Conservation (phyloP, 1,284 basidiomycete genomes). For the Flammula alnicola region DNA sequence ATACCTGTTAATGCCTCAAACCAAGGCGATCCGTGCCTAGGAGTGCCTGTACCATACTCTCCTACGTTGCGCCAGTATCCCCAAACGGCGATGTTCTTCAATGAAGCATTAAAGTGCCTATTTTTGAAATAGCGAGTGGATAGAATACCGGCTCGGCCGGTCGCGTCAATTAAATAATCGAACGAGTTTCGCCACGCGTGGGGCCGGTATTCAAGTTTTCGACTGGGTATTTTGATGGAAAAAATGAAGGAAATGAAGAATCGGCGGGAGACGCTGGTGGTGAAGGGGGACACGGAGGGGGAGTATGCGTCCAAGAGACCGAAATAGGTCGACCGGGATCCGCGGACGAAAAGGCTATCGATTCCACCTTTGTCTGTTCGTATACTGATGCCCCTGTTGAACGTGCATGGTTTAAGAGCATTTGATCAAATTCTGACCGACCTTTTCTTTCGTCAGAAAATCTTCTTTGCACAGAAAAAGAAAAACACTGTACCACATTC, state of each 20-base stretch:
- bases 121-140: slow-evolving; percentile 71
- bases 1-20: slow-evolving; percentile 75
- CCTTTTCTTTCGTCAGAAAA: slow-evolving; percentile 40
- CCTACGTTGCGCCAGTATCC: slow-evolving; percentile 68
- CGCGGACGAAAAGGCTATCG: slow-evolving; percentile 46
- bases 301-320: slow-evolving; percentile 52
- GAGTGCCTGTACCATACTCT: slow-evolving; percentile 60
- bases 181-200: slow-evolving; percentile 57
- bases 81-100: slow-evolving; percentile 79
- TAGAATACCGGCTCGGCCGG: slow-evolving; percentile 68
- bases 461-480: neutral
- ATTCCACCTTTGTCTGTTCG: slow-evolving; percentile 57
- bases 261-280: slow-evolving; percentile 43
- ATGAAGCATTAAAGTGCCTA: slow-evolving; percentile 65
- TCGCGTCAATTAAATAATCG: slow-evolving; percentile 71
- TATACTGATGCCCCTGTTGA: slow-evolving; percentile 57
- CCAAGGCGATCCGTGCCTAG: slow-evolving; percentile 63
- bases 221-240: slow-evolving; percentile 24
- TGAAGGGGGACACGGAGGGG: slow-evolving; percentile 44
- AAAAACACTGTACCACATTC: slow-evolving; percentile 61
- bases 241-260: slow-evolving; percentile 26
- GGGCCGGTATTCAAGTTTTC: slow-evolving; percentile 19
- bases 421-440: slow-evolving; percentile 66
- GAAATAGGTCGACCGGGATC: slow-evolving; percentile 51
- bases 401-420: slow-evolving; percentile 65